Evolutionary conservation across 805 yeast genomes (phyloP), one percentile per base, ranked within the genome.

Genomic region (Pichia nanzhaoensis): DNA sequence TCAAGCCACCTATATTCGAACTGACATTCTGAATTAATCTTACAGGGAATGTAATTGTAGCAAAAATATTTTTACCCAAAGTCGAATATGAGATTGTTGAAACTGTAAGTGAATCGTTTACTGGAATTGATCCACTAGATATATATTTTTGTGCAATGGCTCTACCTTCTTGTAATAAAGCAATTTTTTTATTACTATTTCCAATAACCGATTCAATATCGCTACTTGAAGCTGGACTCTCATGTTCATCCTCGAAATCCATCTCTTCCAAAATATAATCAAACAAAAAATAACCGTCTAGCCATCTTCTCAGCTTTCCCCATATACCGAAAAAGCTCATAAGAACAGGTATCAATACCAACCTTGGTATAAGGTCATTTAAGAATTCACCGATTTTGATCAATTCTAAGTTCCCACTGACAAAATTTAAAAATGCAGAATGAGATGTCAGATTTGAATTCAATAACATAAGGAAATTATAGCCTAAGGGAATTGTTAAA

Each of bases 401-500:
- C 51, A 86, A 65, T 54, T 84, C 82, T 57, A 87, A 82, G 5
- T 87, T 82, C 53, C 76, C 69, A 7, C 93, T 95, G 49, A 83
- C 70, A 67, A 89, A 84, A 39, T 75, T 72, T 57, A 85, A 88
- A 61, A 87, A 87, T 12, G 70, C 66, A 1, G 79, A 69, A 20
- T 61, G 55, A 28, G 53, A 46, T 10, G 63, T 52, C 28, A 57
- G 50, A 5, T 53, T 42, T 1, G 58, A 40, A 39, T 78, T 71
- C 47, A 82, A 72, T 44, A 87, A 67, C 41, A 84, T 83, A 46
- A 86, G 61, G 58, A 84, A 87, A 63, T 87, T 87, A 64, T 83
- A 87, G 21, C 86, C 78, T 50, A 87, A 68, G 10, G 95, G 95
- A 12, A 87, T 80, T 0, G 95, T 84, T 58, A 87, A 67, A 51